phyloP scores from a whole-genome alignment of 78 protist genomes.

The Speleostelium caveatum region DNA sequence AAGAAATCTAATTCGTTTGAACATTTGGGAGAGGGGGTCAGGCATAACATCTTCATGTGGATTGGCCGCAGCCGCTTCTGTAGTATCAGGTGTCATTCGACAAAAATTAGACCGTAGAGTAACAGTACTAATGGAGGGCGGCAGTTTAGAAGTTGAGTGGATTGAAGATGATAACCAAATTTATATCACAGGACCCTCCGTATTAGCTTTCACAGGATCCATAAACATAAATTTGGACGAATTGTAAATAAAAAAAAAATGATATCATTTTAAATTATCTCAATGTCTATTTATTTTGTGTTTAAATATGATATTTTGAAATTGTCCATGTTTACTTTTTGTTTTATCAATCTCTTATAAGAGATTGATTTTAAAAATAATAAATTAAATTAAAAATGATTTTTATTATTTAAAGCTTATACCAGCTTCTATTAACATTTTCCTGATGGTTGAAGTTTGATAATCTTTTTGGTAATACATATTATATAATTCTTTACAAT shows the following conservation, averaged over 20 bases:
- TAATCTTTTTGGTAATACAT: too few species aligned
- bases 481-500: too few species aligned
- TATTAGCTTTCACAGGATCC: slow-evolving; percentile 25
- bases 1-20: slow-evolving; percentile 39
- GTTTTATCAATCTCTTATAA: neutral
- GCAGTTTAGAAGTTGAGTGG: slow-evolving; percentile 80
- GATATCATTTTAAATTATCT: too few species aligned
- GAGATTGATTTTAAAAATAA: too few species aligned
- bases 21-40: slow-evolving; percentile 87
- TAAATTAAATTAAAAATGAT: too few species aligned
- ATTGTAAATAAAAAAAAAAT: neutral
- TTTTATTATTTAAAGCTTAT: too few species aligned
- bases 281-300: too few species aligned
- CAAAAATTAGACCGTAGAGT: slow-evolving; percentile 16
- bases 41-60: slow-evolving; percentile 88
- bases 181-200: slow-evolving; percentile 30
- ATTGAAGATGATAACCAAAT: slow-evolving; percentile 35
- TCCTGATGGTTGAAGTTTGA: neutral
- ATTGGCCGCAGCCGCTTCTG: slow-evolving; percentile 83
- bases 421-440: neutral
- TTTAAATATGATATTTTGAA: too few species aligned
- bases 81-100: slow-evolving; percentile 74
- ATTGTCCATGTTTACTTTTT: neutral
- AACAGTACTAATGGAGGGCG: slow-evolving; percentile 79
- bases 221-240: slow-evolving; percentile 30